Conservation (phyloP, 106 monocot species). For the Ottelia alismoides region DNA sequence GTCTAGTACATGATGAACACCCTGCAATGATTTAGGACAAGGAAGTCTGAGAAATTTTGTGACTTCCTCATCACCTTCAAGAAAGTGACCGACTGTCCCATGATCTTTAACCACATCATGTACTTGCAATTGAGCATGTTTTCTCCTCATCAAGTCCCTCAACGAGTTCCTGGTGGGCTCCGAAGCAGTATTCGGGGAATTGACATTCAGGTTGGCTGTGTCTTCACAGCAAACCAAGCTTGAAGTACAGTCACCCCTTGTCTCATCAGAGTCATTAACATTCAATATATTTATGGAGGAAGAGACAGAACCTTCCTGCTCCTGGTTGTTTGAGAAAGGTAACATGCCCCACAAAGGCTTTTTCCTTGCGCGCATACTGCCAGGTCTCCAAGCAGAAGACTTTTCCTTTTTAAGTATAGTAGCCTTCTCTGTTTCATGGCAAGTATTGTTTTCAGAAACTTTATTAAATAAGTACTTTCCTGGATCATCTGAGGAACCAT, state of each 20-base stretch:
- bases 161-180: conserved; percentile 31
- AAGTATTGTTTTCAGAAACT: conserved; percentile 13
- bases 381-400: conserved; percentile 1
- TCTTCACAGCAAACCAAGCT: no score
- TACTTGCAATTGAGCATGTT: conserved; percentile 8
- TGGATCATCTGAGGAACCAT: conserved; percentile 67
- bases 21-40: no score
- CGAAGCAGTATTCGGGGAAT: background rate
- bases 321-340: conserved; percentile 32
- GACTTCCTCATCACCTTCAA: no score
- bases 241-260: conserved; percentile 6
- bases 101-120: no score
- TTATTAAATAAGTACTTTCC: conserved; percentile 9
- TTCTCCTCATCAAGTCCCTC: conserved; percentile 82
- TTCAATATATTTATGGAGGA: conserved; percentile 4
- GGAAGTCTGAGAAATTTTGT: no score
- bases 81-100: no score
- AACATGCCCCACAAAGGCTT: conserved; percentile 41
- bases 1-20: no score
- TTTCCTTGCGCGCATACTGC: conserved; percentile 20
- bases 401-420: conserved; percentile 3
- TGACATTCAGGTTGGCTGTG: background rate
- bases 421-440: conserved; percentile 4
- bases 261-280: no score
- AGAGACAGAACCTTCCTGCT: conserved; percentile 7